These are phyloP conservation scores for Fusarium bactridioides DNA, from an alignment of 2,329 filamentous ascomycete genomes.

Conservation along the genomic window DNA sequence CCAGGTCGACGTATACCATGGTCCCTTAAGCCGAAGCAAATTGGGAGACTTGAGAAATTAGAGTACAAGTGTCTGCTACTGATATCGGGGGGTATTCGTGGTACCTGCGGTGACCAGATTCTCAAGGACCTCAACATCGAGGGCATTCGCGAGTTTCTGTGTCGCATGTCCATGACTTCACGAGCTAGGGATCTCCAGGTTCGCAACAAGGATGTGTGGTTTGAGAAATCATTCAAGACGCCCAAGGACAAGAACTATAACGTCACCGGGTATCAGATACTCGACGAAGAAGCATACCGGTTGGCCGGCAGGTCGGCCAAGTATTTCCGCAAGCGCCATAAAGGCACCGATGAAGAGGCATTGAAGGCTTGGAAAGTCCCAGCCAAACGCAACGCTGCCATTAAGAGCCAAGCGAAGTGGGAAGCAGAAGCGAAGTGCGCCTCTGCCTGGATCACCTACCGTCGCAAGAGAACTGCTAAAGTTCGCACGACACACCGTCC, in stretches of 20 bases:
- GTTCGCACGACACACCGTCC: background rate
- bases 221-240: background rate
- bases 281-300: background rate
- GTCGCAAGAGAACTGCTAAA: background rate
- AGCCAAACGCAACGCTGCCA: background rate
- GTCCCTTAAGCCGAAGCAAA: background rate
- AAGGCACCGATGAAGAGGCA: background rate
- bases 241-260: background rate
- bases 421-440: background rate
- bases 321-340: background rate
- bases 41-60: background rate
- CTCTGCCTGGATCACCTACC: background rate
- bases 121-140: slow-evolving; percentile 14
- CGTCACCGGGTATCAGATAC: background rate
- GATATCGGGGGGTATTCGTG: background rate
- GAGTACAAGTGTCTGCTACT: background rate
- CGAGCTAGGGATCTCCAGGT: background rate
- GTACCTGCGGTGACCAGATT: background rate
- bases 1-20: background rate
- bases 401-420: background rate
- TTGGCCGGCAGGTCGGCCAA: background rate
- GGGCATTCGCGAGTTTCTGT: background rate
- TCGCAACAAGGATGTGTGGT: background rate
- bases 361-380: background rate
- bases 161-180: background rate